Percentiles rank a stretch among this genome's conserved stretches.
Conservation (phyloP, 805 yeast species). For the Wickerhamomyces alni region DNA sequence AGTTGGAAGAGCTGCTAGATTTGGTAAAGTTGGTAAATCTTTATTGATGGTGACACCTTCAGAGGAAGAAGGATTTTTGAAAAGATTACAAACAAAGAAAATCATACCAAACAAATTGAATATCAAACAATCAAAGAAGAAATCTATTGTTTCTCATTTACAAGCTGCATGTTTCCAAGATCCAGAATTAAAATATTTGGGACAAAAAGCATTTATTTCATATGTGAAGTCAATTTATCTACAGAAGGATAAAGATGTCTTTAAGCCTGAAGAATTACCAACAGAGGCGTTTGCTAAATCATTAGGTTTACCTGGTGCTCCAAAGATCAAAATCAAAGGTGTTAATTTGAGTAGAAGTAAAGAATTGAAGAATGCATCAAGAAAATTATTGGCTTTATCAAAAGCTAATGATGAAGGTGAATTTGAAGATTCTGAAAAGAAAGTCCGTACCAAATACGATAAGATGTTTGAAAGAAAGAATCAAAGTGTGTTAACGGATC, state of each 20-base stretch:
- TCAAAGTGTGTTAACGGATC: conserved; percentile 87
- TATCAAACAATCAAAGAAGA: conserved; percentile 65
- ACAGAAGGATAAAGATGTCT: conserved; percentile 83
- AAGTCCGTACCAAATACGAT: conserved; percentile 83
- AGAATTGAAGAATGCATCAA: conserved; percentile 74
- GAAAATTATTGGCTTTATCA: conserved; percentile 55
- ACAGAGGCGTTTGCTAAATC: conserved; percentile 81
- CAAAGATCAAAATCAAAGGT: conserved; percentile 73
- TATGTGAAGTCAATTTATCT: conserved; percentile 80
- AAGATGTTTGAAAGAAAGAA: conserved; percentile 93
- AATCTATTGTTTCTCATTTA: conserved; percentile 72
- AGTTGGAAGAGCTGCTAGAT: conserved; percentile 95
- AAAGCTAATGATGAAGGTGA: conserved; percentile 65
- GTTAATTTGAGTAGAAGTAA: conserved; percentile 41
- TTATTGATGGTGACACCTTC: conserved; percentile 76
- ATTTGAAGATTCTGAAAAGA: conserved; percentile 29
- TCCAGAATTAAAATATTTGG: conserved; percentile 87
- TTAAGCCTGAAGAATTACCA: conserved; percentile 71
- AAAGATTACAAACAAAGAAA: conserved; percentile 51
- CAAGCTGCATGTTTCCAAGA: conserved; percentile 89
- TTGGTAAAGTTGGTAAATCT: conserved; percentile 82
- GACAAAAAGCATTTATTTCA: conserved; percentile 92
- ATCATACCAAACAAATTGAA: conserved; percentile 69
- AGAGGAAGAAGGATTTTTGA: conserved; percentile 74
- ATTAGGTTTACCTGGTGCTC: conserved; percentile 93